Evolutionary conservation across 306 rosid genomes (phyloP).

Genomic region (Canavalia ensiformis): DNA sequence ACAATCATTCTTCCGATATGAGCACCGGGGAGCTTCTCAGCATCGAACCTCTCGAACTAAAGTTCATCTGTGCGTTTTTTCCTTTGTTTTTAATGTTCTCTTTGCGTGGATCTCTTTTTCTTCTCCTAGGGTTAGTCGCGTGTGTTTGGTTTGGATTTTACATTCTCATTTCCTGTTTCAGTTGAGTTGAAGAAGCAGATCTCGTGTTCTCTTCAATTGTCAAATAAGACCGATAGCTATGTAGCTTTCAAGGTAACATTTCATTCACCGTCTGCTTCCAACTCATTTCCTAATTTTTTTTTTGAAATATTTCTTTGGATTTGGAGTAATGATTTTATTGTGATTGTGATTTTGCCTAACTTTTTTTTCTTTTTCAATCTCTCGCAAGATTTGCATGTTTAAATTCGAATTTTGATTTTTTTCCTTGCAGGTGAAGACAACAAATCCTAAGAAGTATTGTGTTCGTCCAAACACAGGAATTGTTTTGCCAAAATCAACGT

Average conservation of each 20-base stretch:
- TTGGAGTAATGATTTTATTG: slow-evolving; percentile 9
- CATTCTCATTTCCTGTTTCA: slow-evolving; percentile 35
- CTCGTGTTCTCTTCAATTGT: slow-evolving; percentile 84
- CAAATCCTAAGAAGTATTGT: slow-evolving; percentile 94
- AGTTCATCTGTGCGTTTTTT: slow-evolving; percentile 70
- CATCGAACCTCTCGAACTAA: slow-evolving; percentile 91
- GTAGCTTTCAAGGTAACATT: slow-evolving; percentile 87
- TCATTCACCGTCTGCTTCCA: not conserved
- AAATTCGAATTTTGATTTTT: slow-evolving; percentile 31
- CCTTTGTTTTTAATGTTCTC: slow-evolving; percentile 41
- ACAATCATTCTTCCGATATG: slow-evolving; percentile 56
- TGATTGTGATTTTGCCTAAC: not conserved
- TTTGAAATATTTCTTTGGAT: not conserved
- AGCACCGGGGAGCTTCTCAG: slow-evolving; percentile 87
- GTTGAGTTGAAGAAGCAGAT: slow-evolving; percentile 97
- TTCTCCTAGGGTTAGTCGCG: slow-evolving; percentile 41
- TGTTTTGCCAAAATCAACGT: slow-evolving; percentile 83
- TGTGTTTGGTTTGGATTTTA: slow-evolving; percentile 30
- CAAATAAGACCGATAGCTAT: slow-evolving; percentile 82
- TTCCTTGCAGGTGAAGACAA: slow-evolving; percentile 82
- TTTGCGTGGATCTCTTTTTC: not conserved
- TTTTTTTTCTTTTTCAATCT: not conserved
- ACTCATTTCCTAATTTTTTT: not conserved
- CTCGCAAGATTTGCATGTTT: slow-evolving; percentile 35
- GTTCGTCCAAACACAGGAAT: slow-evolving; percentile 98